phyloP scores from a whole-genome alignment of 2,329 filamentous ascomycete species.

The Aspergillus spinulosporus region DNA sequence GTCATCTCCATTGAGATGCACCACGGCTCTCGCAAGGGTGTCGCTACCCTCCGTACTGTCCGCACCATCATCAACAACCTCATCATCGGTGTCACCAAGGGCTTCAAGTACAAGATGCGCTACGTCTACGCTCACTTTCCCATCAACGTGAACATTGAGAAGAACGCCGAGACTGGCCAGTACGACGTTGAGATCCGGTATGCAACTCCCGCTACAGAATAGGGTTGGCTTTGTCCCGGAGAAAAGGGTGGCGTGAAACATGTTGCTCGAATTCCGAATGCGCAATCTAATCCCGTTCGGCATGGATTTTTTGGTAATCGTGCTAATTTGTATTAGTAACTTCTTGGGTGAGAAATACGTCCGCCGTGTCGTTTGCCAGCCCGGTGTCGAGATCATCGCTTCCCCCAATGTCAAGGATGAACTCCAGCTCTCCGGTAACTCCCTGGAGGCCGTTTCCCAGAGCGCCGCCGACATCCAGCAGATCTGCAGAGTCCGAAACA shows the following conservation, averaged over 20 bases:
- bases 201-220: slow-evolving; percentile 36
- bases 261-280: not conserved
- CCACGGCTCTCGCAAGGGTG: slow-evolving; percentile 96
- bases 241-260: not conserved
- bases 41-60: slow-evolving; percentile 97
- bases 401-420: slow-evolving; percentile 97
- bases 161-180: slow-evolving; percentile 86
- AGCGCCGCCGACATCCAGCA: slow-evolving; percentile 99
- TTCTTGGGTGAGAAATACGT: slow-evolving; percentile 99
- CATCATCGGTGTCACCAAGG: slow-evolving; percentile 97
- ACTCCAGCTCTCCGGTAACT: slow-evolving; percentile 90
- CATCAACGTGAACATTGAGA: slow-evolving; percentile 99
- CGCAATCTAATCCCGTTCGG: not conserved
- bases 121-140: slow-evolving; percentile 99
- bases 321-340: slow-evolving; percentile 63
- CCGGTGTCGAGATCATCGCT: slow-evolving; percentile 85
- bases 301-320: not conserved
- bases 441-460: slow-evolving; percentile 95
- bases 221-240: not conserved
- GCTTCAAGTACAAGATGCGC: slow-evolving; percentile 99
- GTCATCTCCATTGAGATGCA: slow-evolving; percentile 96
- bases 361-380: slow-evolving; percentile 82
- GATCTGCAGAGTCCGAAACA: slow-evolving; percentile 99
- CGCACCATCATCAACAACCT: slow-evolving; percentile 98
- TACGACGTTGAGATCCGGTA: slow-evolving; percentile 97